Percentiles rank a stretch among this genome's conserved stretches.
Conservation (phyloP, 768 basidiomycete genomes). For the Brasilioporus rufonigricans region DNA sequence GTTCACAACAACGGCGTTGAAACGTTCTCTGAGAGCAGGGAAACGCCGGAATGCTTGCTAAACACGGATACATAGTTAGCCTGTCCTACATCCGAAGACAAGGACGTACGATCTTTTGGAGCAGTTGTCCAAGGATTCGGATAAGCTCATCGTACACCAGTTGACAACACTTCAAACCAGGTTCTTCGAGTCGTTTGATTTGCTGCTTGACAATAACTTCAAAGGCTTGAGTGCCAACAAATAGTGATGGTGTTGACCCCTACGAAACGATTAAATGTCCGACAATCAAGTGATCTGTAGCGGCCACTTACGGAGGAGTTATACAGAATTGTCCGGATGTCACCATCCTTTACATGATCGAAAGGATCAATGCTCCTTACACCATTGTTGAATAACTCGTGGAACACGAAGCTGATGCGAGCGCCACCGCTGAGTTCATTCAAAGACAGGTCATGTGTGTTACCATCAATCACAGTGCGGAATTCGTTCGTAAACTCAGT, state of each 20-base stretch:
- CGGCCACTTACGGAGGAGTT: constrained; percentile 82
- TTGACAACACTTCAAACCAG: constrained; percentile 89
- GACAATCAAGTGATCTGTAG: background rate
- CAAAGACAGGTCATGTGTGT: constrained; percentile 90
- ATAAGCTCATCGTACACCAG: constrained; percentile 97
- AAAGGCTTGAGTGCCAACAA: constrained; percentile 96
- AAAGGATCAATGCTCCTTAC: constrained; percentile 96
- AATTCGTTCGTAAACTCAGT: constrained; percentile 98
- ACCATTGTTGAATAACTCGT: constrained; percentile 96
- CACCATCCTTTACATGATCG: constrained; percentile 98
- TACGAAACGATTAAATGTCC: constrained; percentile 28
- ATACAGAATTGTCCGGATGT: constrained; percentile 93
- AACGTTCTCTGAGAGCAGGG: constrained; percentile 94
- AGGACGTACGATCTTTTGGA: constrained; percentile 81
- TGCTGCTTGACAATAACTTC: constrained; percentile 99
- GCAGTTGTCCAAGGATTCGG: constrained; percentile 87
- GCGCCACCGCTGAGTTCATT: constrained; percentile 99
- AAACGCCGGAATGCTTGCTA: constrained; percentile 96
- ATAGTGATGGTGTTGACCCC: constrained; percentile 95
- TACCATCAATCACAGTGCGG: constrained; percentile 95
- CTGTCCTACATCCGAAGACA: background rate
- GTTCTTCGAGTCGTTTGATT: constrained; percentile 95
- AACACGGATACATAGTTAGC: constrained; percentile 5
- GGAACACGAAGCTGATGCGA: constrained; percentile 98
- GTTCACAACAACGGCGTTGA: constrained; percentile 93